phyloP scores from a whole-genome alignment of 495 filamentous ascomycete species.

The Cercophora sp. region DNA sequence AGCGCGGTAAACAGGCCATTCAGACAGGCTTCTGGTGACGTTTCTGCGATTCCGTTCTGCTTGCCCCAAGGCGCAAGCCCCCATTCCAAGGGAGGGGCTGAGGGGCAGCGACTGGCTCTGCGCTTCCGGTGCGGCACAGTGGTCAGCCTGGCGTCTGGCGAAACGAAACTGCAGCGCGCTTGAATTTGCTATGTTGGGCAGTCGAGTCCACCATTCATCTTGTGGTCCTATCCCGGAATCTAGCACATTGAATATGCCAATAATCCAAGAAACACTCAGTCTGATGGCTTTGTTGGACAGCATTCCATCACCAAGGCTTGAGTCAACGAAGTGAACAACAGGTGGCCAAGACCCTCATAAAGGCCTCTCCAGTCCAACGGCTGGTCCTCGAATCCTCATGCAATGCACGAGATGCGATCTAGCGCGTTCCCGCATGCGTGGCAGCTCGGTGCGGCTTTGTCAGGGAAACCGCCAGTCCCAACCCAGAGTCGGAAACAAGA shows the following conservation, averaged over 20 bases:
- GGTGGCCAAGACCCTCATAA: not conserved
- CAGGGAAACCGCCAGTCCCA: conserved; percentile 5
- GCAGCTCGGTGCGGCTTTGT: conserved; percentile 6
- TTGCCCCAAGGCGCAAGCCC: not conserved
- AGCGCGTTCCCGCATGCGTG: conserved; percentile 6
- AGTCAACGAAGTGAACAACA: no score
- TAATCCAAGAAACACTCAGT: no score
- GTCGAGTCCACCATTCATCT: no score
- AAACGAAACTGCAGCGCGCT: conserved; percentile 18
- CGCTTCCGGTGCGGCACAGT: conserved; percentile 14
- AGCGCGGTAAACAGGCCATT: conserved; percentile 17
- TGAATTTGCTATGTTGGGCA: no score
- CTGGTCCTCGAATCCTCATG: conserved; percentile 2
- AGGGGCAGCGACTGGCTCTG: conserved; percentile 4
- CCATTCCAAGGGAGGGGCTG: not conserved
- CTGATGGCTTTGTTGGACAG: no score
- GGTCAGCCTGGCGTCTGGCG: conserved; percentile 12
- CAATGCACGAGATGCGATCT: conserved; percentile 10
- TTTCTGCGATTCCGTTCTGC: not conserved
- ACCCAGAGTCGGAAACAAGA: not conserved
- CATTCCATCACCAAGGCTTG: no score
- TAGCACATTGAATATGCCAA: no score
- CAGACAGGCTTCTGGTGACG: not conserved
- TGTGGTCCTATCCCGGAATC: no score
- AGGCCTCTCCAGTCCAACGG: not conserved